Conservation (phyloP, 306 rosid species). For the Lathyrus aphaca region DNA sequence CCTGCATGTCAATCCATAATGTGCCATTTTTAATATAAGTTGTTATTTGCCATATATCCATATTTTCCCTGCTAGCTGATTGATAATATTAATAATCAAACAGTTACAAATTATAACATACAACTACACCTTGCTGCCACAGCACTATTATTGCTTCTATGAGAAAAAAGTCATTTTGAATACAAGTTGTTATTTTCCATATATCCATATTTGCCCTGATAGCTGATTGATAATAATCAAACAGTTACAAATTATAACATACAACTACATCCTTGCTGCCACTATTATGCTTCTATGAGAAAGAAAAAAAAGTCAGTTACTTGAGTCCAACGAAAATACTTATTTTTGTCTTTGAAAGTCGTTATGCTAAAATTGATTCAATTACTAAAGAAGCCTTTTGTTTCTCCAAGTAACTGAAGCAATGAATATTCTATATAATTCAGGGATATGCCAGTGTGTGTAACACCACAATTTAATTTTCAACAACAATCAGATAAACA, state of each 20-base stretch:
- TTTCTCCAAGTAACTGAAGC: conserved; percentile 30
- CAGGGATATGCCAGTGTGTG: neutral
- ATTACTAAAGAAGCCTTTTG: conserved; percentile 17
- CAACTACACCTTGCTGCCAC: conserved; percentile 11
- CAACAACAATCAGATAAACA: conserved; percentile 25
- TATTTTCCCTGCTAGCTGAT: neutral
- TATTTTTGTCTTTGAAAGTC: conserved; percentile 20
- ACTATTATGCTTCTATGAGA: conserved; percentile 11
- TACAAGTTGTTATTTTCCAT: too few relatives aligned
- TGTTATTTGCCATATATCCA: conserved; percentile 6
- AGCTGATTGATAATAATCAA: conserved; percentile 12
- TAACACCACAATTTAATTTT: conserved; percentile 18
- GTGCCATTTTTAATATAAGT: conserved; percentile 15
- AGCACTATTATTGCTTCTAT: conserved; percentile 7
- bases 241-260: conserved; percentile 17
- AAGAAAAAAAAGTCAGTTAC: conserved; percentile 17
- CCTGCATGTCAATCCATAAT: neutral
- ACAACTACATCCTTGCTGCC: conserved; percentile 30
- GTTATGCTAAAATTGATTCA: conserved; percentile 14
- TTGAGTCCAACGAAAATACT: conserved; percentile 1
- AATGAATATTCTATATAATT: conserved; percentile 31
- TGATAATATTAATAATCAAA: conserved; percentile 14
- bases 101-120: conserved; percentile 17
- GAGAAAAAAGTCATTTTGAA: conserved; percentile 1
- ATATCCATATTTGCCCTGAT: too few relatives aligned